phyloP scores from a whole-genome alignment of 768 basidiomycete genomes.

The Gautieria morchelliformis region DNA sequence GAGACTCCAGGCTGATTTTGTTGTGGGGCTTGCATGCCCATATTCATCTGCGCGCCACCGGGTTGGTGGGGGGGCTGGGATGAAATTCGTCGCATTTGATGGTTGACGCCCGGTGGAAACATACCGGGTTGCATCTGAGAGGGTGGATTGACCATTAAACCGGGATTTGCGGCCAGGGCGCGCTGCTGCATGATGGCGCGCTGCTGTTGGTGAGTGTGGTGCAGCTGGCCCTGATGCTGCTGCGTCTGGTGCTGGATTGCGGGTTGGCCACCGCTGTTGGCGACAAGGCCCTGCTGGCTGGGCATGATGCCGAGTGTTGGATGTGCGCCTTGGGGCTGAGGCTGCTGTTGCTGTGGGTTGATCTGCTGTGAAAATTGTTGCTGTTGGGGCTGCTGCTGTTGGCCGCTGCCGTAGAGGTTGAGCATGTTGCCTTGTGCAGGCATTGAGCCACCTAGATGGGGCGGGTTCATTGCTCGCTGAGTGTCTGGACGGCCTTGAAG shows the following conservation, averaged over 20 bases:
- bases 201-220: constrained; percentile 61
- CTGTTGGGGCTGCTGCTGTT: constrained; percentile 24
- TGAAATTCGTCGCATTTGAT: constrained; percentile 13
- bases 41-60: constrained; percentile 27
- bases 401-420: constrained; percentile 4
- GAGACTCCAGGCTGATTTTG: neutral
- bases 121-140: neutral
- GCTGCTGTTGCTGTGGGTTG: constrained; percentile 7
- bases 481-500: neutral
- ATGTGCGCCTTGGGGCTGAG: constrained; percentile 29
- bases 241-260: constrained; percentile 14
- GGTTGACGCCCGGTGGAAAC: constrained; percentile 20
- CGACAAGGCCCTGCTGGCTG: neutral
- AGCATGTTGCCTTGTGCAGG: neutral
- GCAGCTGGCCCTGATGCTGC: constrained; percentile 28
- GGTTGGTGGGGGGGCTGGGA: constrained; percentile 18
- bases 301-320: constrained; percentile 26
- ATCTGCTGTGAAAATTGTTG: constrained; percentile 6
- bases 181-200: constrained; percentile 32
- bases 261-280: neutral
- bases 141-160: constrained; percentile 18
- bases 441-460: neutral
- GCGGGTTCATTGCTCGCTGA: neutral
- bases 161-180: constrained; percentile 7
- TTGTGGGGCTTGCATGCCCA: constrained; percentile 31